These are phyloP conservation scores for Annulohypoxylon truncatum DNA, from an alignment of 2,329 filamentous ascomycete genomes.

Conservation along the genomic window DNA sequence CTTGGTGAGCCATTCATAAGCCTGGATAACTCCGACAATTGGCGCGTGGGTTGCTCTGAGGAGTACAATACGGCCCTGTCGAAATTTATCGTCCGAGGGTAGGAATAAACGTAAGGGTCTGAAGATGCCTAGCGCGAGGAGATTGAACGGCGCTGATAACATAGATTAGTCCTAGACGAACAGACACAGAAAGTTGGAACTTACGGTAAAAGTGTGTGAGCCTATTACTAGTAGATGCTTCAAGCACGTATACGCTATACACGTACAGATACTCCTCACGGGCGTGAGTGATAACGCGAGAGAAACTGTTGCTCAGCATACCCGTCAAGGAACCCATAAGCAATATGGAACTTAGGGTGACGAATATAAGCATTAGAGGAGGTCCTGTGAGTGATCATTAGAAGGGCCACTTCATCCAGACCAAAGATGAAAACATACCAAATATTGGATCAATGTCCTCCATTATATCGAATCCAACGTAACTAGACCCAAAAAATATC, in stretches of 20 bases:
- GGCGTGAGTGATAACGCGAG: conserved; percentile 70
- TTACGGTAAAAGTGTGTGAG: conserved; percentile 74
- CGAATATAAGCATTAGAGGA: conserved; percentile 76
- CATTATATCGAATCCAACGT: conserved; percentile 78
- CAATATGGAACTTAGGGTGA: conserved; percentile 81
- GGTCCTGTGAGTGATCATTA: conserved; percentile 53
- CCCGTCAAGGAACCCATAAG: conserved; percentile 82
- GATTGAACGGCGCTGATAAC: conserved; percentile 70
- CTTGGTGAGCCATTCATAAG: conserved; percentile 69
- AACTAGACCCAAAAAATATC: conserved; percentile 83
- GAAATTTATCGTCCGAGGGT: conserved; percentile 71
- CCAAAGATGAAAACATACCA: conserved; percentile 44
- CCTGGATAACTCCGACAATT: conserved; percentile 74
- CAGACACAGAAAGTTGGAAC: conserved; percentile 8
- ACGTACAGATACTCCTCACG: conserved; percentile 84
- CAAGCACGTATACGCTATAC: conserved; percentile 73
- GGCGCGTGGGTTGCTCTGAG: conserved; percentile 73
- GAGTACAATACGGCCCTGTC: conserved; percentile 69
- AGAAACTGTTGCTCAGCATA: conserved; percentile 81
- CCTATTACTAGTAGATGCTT: conserved; percentile 75
- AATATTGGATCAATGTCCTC: conserved; percentile 68
- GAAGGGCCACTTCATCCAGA: neutral
- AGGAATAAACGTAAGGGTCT: conserved; percentile 78
- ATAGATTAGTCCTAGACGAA: neutral
- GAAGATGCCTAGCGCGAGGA: conserved; percentile 77